Percentiles rank a stretch among this genome's conserved stretches.
Conservation (phyloP, 2,329 filamentous ascomycete genomes). For the Thelonectria blattea region DNA sequence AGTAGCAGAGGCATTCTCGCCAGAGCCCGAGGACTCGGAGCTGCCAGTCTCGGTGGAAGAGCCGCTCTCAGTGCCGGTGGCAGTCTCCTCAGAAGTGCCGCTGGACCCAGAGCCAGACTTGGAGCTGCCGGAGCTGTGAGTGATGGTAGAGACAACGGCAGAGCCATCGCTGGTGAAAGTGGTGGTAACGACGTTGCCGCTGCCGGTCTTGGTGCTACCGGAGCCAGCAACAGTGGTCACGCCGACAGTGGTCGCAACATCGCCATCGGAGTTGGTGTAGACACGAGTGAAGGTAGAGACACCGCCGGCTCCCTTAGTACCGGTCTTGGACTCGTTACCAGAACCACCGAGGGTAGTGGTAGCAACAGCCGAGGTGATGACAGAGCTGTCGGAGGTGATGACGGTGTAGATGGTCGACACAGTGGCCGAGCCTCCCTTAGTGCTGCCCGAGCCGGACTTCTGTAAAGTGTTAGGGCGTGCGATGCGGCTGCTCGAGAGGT, state of each 20-base stretch:
- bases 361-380: constrained; percentile 44
- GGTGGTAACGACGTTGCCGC: constrained; percentile 25
- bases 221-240: constrained; percentile 25
- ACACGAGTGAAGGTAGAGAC: constrained; percentile 39
- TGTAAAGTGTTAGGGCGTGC: neutral
- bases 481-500: neutral
- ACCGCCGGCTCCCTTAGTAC: constrained; percentile 31
- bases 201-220: constrained; percentile 28
- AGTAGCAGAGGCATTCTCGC: constrained; percentile 15
- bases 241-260: constrained; percentile 29
- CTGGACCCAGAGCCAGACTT: constrained; percentile 24
- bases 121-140: constrained; percentile 14
- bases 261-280: constrained; percentile 32
- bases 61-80: constrained; percentile 25
- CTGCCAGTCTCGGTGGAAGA: constrained; percentile 20
- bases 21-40: constrained; percentile 14
- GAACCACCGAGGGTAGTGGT: constrained; percentile 44
- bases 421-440: constrained; percentile 18
- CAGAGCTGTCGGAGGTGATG: constrained; percentile 43
- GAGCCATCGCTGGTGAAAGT: constrained; percentile 32
- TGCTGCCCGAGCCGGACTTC: constrained; percentile 30
- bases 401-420: constrained; percentile 48
- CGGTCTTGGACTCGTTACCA: constrained; percentile 25
- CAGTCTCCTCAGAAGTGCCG: constrained; percentile 25
- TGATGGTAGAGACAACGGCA: constrained; percentile 29